Evolutionary conservation across 495 filamentous ascomycete species (phyloP).

Genomic region (Astrothelium macrocarpum): DNA sequence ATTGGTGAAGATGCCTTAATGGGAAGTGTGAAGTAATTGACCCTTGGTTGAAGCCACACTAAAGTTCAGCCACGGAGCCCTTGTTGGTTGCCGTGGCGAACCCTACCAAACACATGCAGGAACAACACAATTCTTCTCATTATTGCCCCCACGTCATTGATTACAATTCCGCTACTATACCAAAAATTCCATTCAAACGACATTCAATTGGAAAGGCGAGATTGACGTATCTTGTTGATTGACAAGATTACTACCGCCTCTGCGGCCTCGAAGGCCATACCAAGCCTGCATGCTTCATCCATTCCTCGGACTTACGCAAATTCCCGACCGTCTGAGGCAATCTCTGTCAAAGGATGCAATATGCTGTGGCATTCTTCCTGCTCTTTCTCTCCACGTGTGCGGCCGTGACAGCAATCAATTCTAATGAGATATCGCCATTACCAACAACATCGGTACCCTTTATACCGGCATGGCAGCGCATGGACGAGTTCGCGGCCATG

Average conservation of each 20-base stretch:
- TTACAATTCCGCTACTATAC: too few relatives aligned
- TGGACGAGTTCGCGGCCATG: neutral
- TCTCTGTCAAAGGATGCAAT: neutral
- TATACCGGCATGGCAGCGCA: neutral
- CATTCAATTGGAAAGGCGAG: too few relatives aligned
- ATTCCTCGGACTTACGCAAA: neutral
- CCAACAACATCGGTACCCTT: neutral
- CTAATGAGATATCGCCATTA: neutral
- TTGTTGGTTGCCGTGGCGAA: conserved; percentile 5
- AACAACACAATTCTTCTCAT: too few relatives aligned
- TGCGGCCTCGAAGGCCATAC: neutral
- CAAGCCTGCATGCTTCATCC: neutral
- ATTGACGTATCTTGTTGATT: neutral
- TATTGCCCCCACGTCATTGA: too few relatives aligned
- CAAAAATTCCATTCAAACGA: too few relatives aligned
- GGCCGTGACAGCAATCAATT: neutral
- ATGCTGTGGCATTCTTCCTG: neutral
- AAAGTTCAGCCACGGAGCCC: neutral
- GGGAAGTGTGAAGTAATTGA: too few relatives aligned
- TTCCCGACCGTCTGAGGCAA: neutral
- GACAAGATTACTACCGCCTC: neutral
- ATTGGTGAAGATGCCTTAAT: too few relatives aligned
- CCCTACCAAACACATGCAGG: conserved; percentile 2
- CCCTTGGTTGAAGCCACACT: too few relatives aligned
- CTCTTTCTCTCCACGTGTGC: neutral